phyloP scores from a whole-genome alignment of 768 basidiomycete species.

The Mycena latifolia region DNA sequence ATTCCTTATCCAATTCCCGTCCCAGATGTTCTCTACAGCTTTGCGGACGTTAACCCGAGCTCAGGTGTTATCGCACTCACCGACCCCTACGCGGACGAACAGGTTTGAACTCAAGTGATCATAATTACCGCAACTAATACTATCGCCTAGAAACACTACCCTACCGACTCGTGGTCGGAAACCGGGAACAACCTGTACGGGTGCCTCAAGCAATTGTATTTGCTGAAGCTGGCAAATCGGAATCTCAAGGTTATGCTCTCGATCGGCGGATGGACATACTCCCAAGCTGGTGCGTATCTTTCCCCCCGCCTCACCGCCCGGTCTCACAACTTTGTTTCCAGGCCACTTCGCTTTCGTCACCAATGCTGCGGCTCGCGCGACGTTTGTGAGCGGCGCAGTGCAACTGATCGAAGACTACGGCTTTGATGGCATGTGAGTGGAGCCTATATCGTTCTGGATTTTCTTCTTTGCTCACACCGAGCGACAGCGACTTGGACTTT shows the following conservation, averaged over 20 bases:
- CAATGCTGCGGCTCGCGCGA: slow-evolving; percentile 59
- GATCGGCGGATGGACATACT: slow-evolving; percentile 78
- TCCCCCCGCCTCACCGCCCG: neutral
- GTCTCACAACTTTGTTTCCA: slow-evolving; percentile 30
- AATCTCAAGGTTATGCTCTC: slow-evolving; percentile 65
- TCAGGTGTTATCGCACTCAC: slow-evolving; percentile 77
- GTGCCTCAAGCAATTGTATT: slow-evolving; percentile 79
- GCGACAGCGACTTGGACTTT: slow-evolving; percentile 85
- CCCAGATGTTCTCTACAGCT: slow-evolving; percentile 77
- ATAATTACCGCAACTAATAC: no score
- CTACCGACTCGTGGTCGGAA: slow-evolving; percentile 81
- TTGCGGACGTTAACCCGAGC: slow-evolving; percentile 76
- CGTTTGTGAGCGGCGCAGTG: slow-evolving; percentile 73
- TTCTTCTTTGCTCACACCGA: neutral
- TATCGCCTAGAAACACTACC: slow-evolving; percentile 56
- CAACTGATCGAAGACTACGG: slow-evolving; percentile 80
- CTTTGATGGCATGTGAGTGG: slow-evolving; percentile 80
- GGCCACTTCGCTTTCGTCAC: slow-evolving; percentile 79
- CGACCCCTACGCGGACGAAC: slow-evolving; percentile 80
- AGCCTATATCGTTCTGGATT: neutral
- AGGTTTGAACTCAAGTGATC: slow-evolving; percentile 50
- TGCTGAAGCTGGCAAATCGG: slow-evolving; percentile 72
- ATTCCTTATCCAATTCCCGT: neutral
- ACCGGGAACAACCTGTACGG: slow-evolving; percentile 85
- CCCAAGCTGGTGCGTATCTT: slow-evolving; percentile 59